These are phyloP conservation scores for Crassisporium funariophilum DNA, from an alignment of 768 basidiomycete genomes.

Conservation along the genomic window DNA sequence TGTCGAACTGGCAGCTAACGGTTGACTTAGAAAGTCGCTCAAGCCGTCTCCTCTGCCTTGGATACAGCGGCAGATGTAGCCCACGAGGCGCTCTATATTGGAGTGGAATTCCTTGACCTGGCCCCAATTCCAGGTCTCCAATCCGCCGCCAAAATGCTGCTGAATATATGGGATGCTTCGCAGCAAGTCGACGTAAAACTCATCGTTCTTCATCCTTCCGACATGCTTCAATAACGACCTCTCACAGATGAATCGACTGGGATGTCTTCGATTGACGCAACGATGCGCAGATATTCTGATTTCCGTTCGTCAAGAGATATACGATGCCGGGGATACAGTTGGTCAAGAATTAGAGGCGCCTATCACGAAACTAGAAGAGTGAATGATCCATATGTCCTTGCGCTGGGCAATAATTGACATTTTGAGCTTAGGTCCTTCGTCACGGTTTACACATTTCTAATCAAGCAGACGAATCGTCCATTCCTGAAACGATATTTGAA, in stretches of 20 bases:
- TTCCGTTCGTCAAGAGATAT: constrained; percentile 63
- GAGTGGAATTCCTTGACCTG: constrained; percentile 45
- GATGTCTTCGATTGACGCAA: constrained; percentile 70
- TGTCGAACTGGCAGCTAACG: background rate
- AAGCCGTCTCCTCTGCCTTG: constrained; percentile 41
- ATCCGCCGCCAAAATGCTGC: constrained; percentile 50
- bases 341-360: constrained; percentile 52
- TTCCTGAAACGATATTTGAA: constrained; percentile 81
- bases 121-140: constrained; percentile 60
- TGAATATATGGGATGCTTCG: constrained; percentile 67
- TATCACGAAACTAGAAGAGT: constrained; percentile 53
- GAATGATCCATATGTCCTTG: constrained; percentile 17
- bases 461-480: constrained; percentile 62
- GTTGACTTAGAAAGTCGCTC: constrained; percentile 35
- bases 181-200: constrained; percentile 60
- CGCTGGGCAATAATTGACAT: constrained; percentile 1
- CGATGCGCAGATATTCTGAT: constrained; percentile 70
- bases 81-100: constrained; percentile 46
- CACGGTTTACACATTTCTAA: constrained; percentile 50
- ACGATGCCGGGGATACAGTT: constrained; percentile 56
- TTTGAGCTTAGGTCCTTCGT: constrained; percentile 37
- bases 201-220: background rate
- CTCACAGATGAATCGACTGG: constrained; percentile 63
- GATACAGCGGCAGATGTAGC: constrained; percentile 41
- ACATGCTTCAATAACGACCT: background rate